Conservation (phyloP, 495 filamentous ascomycete species). For the Penicillium dipodomyicola region DNA sequence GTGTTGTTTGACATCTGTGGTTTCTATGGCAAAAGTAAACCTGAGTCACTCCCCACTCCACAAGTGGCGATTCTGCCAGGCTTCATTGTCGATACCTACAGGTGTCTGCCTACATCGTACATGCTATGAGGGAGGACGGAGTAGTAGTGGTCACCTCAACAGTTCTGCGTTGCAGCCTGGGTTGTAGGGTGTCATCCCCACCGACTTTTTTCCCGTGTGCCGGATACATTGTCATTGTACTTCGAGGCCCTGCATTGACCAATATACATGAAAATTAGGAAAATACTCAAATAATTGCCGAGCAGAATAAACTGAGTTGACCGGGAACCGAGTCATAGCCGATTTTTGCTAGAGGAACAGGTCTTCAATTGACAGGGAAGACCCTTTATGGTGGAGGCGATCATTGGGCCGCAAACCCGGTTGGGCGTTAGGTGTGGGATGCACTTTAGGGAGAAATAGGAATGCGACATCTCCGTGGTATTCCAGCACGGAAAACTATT, state of each 20-base stretch:
- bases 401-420: conserved; percentile 29
- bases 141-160: background rate
- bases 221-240: conserved; percentile 25
- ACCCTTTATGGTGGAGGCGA: conserved; percentile 20
- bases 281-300: background rate
- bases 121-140: background rate
- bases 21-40: background rate
- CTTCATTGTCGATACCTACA: background rate
- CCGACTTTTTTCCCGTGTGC: conserved; percentile 26
- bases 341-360: background rate
- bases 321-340: conserved; percentile 1
- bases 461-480: background rate
- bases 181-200: conserved; percentile 25
- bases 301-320: background rate
- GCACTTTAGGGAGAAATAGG: conserved; percentile 5
- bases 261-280: background rate
- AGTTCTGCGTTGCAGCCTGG: background rate
- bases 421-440: conserved; percentile 17
- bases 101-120: background rate
- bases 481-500: background rate
- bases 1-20: conserved; percentile 6
- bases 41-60: conserved; percentile 8
- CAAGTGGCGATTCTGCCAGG: conserved; percentile 17
- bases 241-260: background rate
- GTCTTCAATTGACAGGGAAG: conserved; percentile 6